Percentiles rank a stretch among this genome's conserved stretches.
phyloP scores from a whole-genome alignment of 2,329 filamentous ascomycete species.

The Myriangium duriaei region DNA sequence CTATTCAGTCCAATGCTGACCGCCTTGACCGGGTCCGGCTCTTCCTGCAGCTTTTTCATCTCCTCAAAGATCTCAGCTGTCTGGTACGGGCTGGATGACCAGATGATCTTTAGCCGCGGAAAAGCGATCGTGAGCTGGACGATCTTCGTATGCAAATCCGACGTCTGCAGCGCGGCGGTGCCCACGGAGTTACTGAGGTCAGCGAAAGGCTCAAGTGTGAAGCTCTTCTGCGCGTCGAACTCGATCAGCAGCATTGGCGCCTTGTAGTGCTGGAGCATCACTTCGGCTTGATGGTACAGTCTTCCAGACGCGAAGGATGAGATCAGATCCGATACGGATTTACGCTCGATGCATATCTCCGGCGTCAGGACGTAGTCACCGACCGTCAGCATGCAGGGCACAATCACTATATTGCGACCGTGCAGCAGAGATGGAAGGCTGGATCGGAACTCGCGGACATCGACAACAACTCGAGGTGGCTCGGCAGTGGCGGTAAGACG shows the following conservation, averaged over 20 bases:
- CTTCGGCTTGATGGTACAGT: conserved; percentile 81
- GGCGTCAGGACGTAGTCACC: conserved; percentile 93
- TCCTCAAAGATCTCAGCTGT: conserved; percentile 95
- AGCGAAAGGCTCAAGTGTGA: conserved; percentile 61
- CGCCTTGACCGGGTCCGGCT: conserved; percentile 81
- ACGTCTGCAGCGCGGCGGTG: conserved; percentile 46
- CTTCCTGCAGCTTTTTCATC: conserved; percentile 76
- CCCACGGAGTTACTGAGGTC: conserved; percentile 49
- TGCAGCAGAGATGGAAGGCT: conserved; percentile 84
- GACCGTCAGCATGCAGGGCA: conserved; percentile 92
- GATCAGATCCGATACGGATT: conserved; percentile 83
- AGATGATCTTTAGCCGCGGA: conserved; percentile 78
- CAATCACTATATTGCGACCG: conserved; percentile 72
- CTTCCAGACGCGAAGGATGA: conserved; percentile 84
- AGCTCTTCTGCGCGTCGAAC: conserved; percentile 94
- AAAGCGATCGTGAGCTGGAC: conserved; percentile 89
- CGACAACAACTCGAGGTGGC: conserved; percentile 82
- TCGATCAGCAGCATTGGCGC: conserved; percentile 87
- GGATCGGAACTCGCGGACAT: conserved; percentile 91
- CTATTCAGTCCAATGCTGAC: conserved; percentile 66
- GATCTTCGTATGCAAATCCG: conserved; percentile 81
- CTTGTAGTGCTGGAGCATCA: conserved; percentile 90
- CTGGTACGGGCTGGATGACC: conserved; percentile 86
- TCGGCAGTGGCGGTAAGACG: conserved; percentile 70
- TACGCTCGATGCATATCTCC: conserved; percentile 84